Conservation (phyloP, 331 rosid genomes). For the Telfairia occidentalis region DNA sequence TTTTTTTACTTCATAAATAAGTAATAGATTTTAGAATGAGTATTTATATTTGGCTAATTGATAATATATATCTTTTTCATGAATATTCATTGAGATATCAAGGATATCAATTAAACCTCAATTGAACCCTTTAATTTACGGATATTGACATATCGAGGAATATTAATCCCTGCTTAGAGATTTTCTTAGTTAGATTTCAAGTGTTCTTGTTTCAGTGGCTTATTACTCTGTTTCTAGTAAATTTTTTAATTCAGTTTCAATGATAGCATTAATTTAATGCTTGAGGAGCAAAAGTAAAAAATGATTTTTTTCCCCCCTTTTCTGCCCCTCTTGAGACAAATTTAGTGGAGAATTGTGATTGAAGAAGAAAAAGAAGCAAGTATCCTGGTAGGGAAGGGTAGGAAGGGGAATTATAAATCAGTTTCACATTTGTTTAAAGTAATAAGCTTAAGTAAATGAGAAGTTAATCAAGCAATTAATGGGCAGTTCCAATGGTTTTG, state of each 20-base stretch:
- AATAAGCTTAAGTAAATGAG: background rate
- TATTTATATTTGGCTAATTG: too few species aligned
- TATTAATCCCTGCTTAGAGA: too few species aligned
- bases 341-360: background rate
- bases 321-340: background rate
- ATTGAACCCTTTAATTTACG: too few species aligned
- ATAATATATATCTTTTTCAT: too few species aligned
- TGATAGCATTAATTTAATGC: background rate
- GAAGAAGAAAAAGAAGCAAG: background rate
- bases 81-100: too few species aligned
- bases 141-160: too few species aligned
- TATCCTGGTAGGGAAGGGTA: background rate
- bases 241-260: background rate
- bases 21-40: too few species aligned
- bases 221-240: background rate
- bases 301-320: too few species aligned
- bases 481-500: background rate
- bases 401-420: background rate
- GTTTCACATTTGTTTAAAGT: background rate
- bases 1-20: too few species aligned
- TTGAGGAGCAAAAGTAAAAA: background rate
- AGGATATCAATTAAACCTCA: too few species aligned
- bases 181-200: background rate
- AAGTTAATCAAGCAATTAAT: slow-evolving; percentile 1
- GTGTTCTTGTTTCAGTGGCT: background rate